Evolutionary conservation across 176 grass and related monocot genomes (phyloP).

Genomic region (Bolboschoenus planiculmis): DNA sequence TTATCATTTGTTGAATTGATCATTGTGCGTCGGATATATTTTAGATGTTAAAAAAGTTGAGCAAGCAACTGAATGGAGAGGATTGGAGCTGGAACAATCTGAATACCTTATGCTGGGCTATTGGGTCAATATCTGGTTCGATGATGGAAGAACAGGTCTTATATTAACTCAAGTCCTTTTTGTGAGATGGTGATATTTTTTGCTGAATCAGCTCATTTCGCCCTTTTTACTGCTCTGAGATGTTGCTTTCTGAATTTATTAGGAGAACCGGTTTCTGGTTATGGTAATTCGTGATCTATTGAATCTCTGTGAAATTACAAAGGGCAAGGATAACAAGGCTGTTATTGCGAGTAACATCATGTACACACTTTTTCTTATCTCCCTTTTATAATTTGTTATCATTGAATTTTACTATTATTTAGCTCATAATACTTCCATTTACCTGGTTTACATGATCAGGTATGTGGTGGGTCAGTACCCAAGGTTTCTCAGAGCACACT

Average conservation of each 20-base stretch:
- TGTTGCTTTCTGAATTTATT: constrained; percentile 13
- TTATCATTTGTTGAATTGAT: not conserved
- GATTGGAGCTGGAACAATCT: constrained; percentile 99
- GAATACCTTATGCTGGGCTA: constrained; percentile 97
- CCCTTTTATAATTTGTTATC: not conserved
- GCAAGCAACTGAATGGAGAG: constrained; percentile 95
- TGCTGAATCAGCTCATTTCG: not conserved
- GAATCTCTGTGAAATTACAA: constrained; percentile 98
- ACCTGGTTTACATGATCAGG: constrained; percentile 38
- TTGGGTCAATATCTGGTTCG: constrained; percentile 98
- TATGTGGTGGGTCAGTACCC: constrained; percentile 99
- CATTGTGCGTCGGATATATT: not conserved
- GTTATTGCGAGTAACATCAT: constrained; percentile 99
- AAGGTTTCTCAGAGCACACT: constrained; percentile 96
- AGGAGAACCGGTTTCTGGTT: constrained; percentile 98
- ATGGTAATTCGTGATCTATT: constrained; percentile 98
- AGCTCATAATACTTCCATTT: not conserved
- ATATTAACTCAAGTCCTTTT: not conserved
- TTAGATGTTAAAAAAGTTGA: constrained; percentile 96
- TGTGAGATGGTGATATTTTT: not conserved
- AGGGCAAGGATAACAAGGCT: constrained; percentile 99
- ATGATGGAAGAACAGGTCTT: constrained; percentile 99
- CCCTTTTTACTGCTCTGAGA: not conserved
- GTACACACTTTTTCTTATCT: constrained; percentile 31
- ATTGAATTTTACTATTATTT: not conserved